Evolutionary conservation across 441 rosid species (phyloP).

Genomic region (Populus hybrid): DNA sequence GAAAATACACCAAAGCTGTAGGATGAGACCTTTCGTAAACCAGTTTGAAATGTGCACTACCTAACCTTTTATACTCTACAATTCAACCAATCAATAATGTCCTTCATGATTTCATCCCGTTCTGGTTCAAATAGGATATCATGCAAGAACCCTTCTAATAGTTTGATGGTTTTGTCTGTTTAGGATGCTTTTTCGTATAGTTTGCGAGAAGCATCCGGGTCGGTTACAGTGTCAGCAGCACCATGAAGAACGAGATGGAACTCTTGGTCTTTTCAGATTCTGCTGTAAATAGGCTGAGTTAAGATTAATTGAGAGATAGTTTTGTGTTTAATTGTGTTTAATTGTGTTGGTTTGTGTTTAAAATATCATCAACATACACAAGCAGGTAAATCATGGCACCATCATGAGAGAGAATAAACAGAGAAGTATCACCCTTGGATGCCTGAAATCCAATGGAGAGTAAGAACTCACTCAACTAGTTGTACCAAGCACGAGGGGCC

Average conservation of each 20-base stretch:
- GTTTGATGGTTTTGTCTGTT: constrained; percentile 62
- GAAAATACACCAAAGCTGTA: too few relatives aligned
- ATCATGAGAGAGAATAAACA: too few relatives aligned
- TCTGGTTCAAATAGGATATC: constrained; percentile 88
- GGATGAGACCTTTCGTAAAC: too few relatives aligned
- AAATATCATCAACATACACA: too few relatives aligned
- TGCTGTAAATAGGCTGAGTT: constrained; percentile 45
- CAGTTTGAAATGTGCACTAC: neutral
- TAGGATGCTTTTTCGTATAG: constrained; percentile 67
- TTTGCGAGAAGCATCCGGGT: constrained; percentile 62
- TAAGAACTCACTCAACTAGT: too few relatives aligned
- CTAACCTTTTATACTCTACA: constrained; percentile 33
- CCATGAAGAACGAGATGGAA: constrained; percentile 83
- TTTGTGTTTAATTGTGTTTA: too few relatives aligned
- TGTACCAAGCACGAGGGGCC: too few relatives aligned
- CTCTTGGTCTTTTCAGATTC: constrained; percentile 45
- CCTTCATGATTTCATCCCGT: constrained; percentile 44
- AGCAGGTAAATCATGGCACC: too few relatives aligned
- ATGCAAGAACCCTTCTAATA: constrained; percentile 63
- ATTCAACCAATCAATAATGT: constrained; percentile 62
- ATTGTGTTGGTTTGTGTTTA: too few relatives aligned
- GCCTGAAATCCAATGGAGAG: too few relatives aligned
- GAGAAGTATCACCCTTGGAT: too few relatives aligned
- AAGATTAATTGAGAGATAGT: too few relatives aligned
- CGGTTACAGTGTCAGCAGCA: constrained; percentile 65